A percentile compares a stretch with the other conserved stretches of the same genome.
Conservation (phyloP, 805 yeast species). For the Candida adriatica region DNA sequence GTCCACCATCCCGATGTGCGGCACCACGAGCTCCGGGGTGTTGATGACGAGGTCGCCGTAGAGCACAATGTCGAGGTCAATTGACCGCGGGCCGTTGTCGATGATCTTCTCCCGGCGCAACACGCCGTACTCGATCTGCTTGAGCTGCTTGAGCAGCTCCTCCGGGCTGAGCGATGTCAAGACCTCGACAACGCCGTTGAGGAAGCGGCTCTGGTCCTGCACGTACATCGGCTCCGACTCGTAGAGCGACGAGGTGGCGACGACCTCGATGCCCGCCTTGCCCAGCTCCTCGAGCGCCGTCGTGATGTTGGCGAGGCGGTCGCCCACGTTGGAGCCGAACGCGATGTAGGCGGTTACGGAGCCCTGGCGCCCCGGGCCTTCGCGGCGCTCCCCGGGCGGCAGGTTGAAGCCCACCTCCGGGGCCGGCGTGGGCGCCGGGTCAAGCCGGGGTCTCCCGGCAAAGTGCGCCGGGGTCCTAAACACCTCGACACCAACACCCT, state of each 20-base stretch:
- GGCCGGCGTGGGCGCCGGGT: conserved; percentile 1
- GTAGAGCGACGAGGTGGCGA: conserved; percentile 69
- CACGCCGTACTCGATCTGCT: conserved; percentile 69
- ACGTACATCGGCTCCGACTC: conserved; percentile 92
- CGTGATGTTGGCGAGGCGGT: conserved; percentile 55
- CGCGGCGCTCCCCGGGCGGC: conserved; percentile 28
- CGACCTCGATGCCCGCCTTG: conserved; percentile 31
- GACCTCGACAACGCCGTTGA: conserved; percentile 75
- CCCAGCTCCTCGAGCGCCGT: conserved; percentile 45
- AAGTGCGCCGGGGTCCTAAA: conserved; percentile 40
- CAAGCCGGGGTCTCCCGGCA: conserved; percentile 16
- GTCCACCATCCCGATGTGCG: conserved; percentile 85
- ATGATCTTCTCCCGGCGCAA: conserved; percentile 67
- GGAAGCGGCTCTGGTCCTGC: conserved; percentile 69
- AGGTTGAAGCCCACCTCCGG: conserved; percentile 9
- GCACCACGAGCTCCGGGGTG: conserved; percentile 56
- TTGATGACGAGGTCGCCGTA: conserved; percentile 49
- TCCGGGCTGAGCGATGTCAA: conserved; percentile 58
- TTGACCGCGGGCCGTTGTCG: conserved; percentile 88
- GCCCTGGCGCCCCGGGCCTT: too few species aligned
- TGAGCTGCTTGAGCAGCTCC: conserved; percentile 53
- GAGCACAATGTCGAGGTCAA: conserved; percentile 82
- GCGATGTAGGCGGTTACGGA: conserved; percentile 72
- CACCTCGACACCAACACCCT: conserved; percentile 85
- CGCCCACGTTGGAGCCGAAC: conserved; percentile 85